phyloP scores from a whole-genome alignment of 805 yeast genomes.

The Maudiozyma serrabonitensis region DNA sequence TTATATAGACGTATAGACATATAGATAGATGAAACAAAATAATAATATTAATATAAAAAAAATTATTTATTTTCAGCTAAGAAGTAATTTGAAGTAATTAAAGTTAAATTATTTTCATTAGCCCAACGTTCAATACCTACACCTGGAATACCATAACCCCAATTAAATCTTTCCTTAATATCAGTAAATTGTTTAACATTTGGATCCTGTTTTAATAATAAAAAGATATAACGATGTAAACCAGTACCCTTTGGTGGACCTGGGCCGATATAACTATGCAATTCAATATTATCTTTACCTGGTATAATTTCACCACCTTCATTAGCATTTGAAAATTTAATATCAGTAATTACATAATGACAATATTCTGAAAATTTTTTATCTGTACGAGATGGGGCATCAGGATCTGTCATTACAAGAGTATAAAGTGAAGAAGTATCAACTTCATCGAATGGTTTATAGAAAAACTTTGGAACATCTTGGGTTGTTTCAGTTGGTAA shows the following conservation, averaged over 20 bases:
- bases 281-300: slow-evolving; percentile 32
- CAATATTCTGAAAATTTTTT: slow-evolving; percentile 74
- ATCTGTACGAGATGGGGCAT: slow-evolving; percentile 73
- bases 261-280: slow-evolving; percentile 57
- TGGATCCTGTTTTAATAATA: slow-evolving; percentile 53
- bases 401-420: slow-evolving; percentile 79
- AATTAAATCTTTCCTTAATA: slow-evolving; percentile 30
- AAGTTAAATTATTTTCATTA: slow-evolving; percentile 46
- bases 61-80: slow-evolving; percentile 49
- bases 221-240: slow-evolving; percentile 74
- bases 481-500: slow-evolving; percentile 59
- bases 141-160: slow-evolving; percentile 84
- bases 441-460: slow-evolving; percentile 37
- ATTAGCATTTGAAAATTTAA: slow-evolving; percentile 30
- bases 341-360: slow-evolving; percentile 53
- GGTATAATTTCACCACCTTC: slow-evolving; percentile 6
- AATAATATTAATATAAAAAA: background rate
- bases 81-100: slow-evolving; percentile 75
- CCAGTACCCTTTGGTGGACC: slow-evolving; percentile 78
- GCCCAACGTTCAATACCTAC: slow-evolving; percentile 74
- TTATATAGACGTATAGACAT: background rate
- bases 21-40: background rate
- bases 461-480: slow-evolving; percentile 52
- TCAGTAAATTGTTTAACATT: slow-evolving; percentile 6
- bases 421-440: slow-evolving; percentile 36